Base-by-base conservation (phyloP, 2,329 filamentous ascomycete genomes). In the Falciphora oryzae region DNA sequence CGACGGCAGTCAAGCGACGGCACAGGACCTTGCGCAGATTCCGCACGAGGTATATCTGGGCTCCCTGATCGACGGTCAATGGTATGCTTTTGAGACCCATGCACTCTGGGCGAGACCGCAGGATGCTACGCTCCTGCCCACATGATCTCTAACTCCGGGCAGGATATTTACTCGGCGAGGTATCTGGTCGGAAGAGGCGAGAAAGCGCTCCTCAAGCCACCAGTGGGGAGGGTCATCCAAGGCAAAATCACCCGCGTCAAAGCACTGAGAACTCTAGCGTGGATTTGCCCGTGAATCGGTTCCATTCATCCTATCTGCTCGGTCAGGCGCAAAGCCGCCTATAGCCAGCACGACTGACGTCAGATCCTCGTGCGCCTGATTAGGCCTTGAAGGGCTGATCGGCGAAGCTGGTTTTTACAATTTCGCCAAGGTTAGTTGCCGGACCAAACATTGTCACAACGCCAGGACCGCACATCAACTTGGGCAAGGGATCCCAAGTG, bases 21-120 rank as follows among this genome's bases (percentile, higher is more conserved):
- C 44, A 53, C 44, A 53, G 44, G 44, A 53, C 44, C 44, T 53
- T 53, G 44, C 44, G 18, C 44, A 53, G 44, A 53, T 53, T n/a
- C 44, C 44, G 44, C 44, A 53, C 44, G 44, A 53, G 44, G 44
- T 53, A 53, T 53, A 53, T 53, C 22, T 53, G 44, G 14, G 44
- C 22, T 53, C 44, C 6, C 22, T 53, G 22, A 53, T 53, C 14
- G 44, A 53, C 44, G 44, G 44, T n/a, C 44, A 7, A 53, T 53
- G 44, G 44, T 53, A 53, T 53, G 44, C 18, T 22, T n/a, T n/a
- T 22, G 5, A n/a, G 18, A 4, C 8, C 6, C 44, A n/a, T 6
- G 6, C 6, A 4, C 6, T 11, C 3, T 10, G 4, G 4, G 44
- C 44, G 7, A n/a, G 5, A 53, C 18, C 22, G 22, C 44, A 11